A percentile compares a stretch with the other conserved stretches of the same genome.
Conservation (phyloP, 495 filamentous ascomycete species). For the Penicillium arizonense region DNA sequence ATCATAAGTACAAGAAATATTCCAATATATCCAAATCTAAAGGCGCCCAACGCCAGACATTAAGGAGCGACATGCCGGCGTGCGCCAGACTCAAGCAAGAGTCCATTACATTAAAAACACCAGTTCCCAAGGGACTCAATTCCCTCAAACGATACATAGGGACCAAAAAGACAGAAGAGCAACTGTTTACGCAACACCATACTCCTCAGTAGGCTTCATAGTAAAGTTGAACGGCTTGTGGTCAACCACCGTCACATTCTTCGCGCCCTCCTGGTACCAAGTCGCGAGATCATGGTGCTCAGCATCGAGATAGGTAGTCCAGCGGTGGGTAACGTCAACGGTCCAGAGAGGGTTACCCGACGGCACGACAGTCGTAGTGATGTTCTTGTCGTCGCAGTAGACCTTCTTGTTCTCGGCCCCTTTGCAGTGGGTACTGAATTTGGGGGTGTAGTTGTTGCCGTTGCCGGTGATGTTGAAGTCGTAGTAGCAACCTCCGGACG, state of each 20-base stretch:
- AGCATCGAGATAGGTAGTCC: slow-evolving; percentile 17
- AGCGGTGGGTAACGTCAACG: slow-evolving; percentile 35
- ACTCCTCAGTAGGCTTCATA: slow-evolving; percentile 24
- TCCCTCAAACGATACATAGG: background rate
- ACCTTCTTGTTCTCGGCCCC: slow-evolving; percentile 26
- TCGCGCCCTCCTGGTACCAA: slow-evolving; percentile 3
- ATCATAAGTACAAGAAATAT: too few relatives aligned
- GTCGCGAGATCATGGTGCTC: slow-evolving; percentile 15
- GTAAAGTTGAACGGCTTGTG: slow-evolving; percentile 12
- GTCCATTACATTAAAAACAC: too few relatives aligned
- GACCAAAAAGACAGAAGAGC: background rate
- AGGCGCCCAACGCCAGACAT: background rate
- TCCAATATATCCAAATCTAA: too few relatives aligned
- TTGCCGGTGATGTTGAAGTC: slow-evolving; percentile 34
- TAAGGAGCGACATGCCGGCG: background rate
- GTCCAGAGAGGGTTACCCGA: slow-evolving; percentile 29
- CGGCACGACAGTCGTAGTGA: slow-evolving; percentile 26
- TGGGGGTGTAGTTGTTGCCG: slow-evolving; percentile 30
- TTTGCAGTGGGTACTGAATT: slow-evolving; percentile 40
- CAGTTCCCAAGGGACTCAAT: background rate
- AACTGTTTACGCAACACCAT: slow-evolving; percentile 25
- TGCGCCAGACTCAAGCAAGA: too few relatives aligned
- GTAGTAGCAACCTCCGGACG: slow-evolving; percentile 35
- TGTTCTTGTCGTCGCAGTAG: slow-evolving; percentile 25
- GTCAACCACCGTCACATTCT: slow-evolving; percentile 6